Evolutionary conservation across 2,329 filamentous ascomycete genomes (phyloP), one percentile per base, ranked within the genome.

Genomic region (Fusarium luffae): DNA sequence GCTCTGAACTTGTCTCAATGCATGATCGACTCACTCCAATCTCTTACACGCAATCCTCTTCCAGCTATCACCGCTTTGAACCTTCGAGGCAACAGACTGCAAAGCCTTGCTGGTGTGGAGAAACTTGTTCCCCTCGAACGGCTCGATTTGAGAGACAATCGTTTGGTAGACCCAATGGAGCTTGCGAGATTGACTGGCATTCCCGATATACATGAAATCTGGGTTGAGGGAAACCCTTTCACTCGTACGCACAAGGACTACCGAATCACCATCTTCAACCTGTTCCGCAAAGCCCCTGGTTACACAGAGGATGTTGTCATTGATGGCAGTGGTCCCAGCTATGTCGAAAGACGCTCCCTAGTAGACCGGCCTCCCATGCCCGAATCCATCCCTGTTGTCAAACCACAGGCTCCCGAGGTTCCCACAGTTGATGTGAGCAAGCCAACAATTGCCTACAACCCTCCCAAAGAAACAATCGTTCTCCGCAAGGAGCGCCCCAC

Each of bases 21-120:
- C 85, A 98, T 98, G 94, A 98, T 99, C 68, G 93, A 95, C 73
- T 96, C 94, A 18, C 85, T 99, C 59, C 92, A 97, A 75, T 97
- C 95, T 3, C 84, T 99, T 43, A 90, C 90, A 4, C 90, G 92
- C 68, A 96, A 92, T 75, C 93, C 96, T 14, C 85, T 99, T 7
- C 95, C 96, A 28, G 95, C 96, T 21, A 97, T 99, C 68, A 97
- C 93, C 2, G 94, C 94, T 2, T 84, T 99, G 60, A 98, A 98
- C 76, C 87, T 99, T 58, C 90, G 95, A 60, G 93, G 89, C 51
- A 99, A 99, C 78, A 90, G 94, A 47, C 86, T 99, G 63, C 87
- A 89, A 62, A 97, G 94, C 4, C 87, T 99, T 63, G 93, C 93
- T 30, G 96, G 96, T 3, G 89, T 98, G 46, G 95, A 99, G 81